Conservation (phyloP, 768 basidiomycete species). For the Lactifluus piperatus region DNA sequence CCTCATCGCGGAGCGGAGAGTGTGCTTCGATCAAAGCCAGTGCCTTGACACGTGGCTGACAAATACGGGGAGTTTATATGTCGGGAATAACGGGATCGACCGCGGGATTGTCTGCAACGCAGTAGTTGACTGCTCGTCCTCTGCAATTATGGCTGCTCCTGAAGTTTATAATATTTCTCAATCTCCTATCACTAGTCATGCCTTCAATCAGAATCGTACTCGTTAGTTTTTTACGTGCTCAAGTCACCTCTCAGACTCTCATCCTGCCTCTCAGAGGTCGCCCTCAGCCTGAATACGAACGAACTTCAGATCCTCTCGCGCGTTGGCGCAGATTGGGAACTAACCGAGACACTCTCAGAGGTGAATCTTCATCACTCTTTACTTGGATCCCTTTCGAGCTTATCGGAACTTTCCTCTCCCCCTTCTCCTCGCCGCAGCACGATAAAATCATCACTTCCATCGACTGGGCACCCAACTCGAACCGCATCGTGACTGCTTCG, state of each 20-base stretch:
- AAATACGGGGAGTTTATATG: too few species aligned
- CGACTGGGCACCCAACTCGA: slow-evolving; percentile 96
- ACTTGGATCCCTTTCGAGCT: neutral
- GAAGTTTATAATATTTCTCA: slow-evolving; percentile 75
- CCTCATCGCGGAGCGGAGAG: neutral
- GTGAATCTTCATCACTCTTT: slow-evolving; percentile 33
- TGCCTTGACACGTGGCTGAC: neutral
- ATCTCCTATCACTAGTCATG: slow-evolving; percentile 78
- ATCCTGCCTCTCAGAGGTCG: slow-evolving; percentile 54
- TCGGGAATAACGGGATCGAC: too few species aligned
- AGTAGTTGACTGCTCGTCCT: slow-evolving; percentile 91
- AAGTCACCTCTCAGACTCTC: slow-evolving; percentile 10
- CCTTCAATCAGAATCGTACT: slow-evolving; percentile 81
- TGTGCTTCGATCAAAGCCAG: neutral
- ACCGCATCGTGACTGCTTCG: slow-evolving; percentile 97
- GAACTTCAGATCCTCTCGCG: slow-evolving; percentile 76
- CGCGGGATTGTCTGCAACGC: slow-evolving; percentile 22
- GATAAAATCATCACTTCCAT: slow-evolving; percentile 97
- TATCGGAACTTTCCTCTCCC: neutral
- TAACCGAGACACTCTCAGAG: slow-evolving; percentile 76
- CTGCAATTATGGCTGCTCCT: slow-evolving; percentile 55
- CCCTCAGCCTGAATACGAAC: slow-evolving; percentile 83
- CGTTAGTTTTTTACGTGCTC: slow-evolving; percentile 46
- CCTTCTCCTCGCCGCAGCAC: slow-evolving; percentile 46
- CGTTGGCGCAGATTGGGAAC: slow-evolving; percentile 58